Evolutionary conservation across 805 yeast genomes (phyloP).

Genomic region (Wickerhamomyces silvicola): DNA sequence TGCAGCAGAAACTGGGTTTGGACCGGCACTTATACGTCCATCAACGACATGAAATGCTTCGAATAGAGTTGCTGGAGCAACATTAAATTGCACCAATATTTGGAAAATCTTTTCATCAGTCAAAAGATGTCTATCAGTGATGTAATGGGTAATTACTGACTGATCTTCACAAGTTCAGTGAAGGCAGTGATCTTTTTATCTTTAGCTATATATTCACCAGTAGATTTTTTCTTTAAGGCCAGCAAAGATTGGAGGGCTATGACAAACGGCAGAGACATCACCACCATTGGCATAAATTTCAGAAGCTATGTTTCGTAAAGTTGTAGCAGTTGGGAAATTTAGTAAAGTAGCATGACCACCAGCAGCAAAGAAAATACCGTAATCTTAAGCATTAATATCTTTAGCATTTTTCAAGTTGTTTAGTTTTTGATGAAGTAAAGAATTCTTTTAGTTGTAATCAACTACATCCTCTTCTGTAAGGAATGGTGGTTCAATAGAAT

Average conservation of each 20-base stretch:
- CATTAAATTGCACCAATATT: too few relatives aligned
- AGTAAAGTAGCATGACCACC: slow-evolving; percentile 62
- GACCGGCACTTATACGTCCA: too few relatives aligned
- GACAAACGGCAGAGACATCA: slow-evolving; percentile 59
- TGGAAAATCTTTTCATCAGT: too few relatives aligned
- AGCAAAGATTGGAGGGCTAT: slow-evolving; percentile 58
- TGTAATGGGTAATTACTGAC: too few relatives aligned
- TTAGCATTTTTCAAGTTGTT: slow-evolving; percentile 38
- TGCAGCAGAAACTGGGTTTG: too few relatives aligned
- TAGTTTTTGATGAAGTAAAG: slow-evolving; percentile 34
- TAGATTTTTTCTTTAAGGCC: slow-evolving; percentile 33
- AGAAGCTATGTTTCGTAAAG: slow-evolving; percentile 38
- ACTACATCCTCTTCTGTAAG: slow-evolving; percentile 38
- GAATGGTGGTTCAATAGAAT: slow-evolving; percentile 38
- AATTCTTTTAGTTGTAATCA: slow-evolving; percentile 30
- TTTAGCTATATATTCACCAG: slow-evolving; percentile 39
- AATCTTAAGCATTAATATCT: slow-evolving; percentile 43
- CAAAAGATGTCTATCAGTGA: too few relatives aligned
- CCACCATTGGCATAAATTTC: slow-evolving; percentile 46
- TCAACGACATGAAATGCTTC: too few relatives aligned
- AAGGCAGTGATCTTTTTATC: slow-evolving; percentile 59
- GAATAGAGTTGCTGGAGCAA: too few relatives aligned
- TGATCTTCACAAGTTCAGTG: slow-evolving; percentile 49
- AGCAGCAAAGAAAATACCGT: slow-evolving; percentile 50
- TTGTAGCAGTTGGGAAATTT: slow-evolving; percentile 49